Percentiles rank a stretch among this genome's conserved stretches.
Conservation (phyloP, 352 stramenopile genomes). For the Globisporangium spinosum region DNA sequence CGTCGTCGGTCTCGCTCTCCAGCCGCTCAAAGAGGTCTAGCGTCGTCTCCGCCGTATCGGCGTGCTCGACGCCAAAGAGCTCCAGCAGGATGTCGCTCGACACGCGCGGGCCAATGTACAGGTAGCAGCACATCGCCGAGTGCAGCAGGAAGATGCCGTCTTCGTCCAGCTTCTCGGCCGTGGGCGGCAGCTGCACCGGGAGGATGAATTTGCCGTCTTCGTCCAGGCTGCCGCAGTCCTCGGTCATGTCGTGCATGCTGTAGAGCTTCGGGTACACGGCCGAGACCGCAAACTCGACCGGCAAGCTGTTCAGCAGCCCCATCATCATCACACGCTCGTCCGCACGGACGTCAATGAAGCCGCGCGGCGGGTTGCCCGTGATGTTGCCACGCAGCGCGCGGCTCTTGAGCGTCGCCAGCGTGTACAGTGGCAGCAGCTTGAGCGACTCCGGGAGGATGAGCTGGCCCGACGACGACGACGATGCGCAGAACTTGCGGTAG, state of each 20-base stretch:
- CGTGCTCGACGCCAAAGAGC: slow-evolving; percentile 81
- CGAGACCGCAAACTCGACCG: slow-evolving; percentile 81
- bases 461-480: slow-evolving; percentile 87
- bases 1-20: slow-evolving; percentile 46
- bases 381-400: slow-evolving; percentile 83
- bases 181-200: slow-evolving; percentile 68
- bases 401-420: slow-evolving; percentile 82
- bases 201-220: slow-evolving; percentile 76
- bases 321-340: slow-evolving; percentile 89
- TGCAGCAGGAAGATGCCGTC: slow-evolving; percentile 87
- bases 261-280: slow-evolving; percentile 88
- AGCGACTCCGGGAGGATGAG: slow-evolving; percentile 91
- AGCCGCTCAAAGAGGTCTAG: slow-evolving; percentile 66
- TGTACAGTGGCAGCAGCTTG: slow-evolving; percentile 90
- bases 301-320: slow-evolving; percentile 70
- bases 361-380: slow-evolving; percentile 67
- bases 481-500: slow-evolving; percentile 90
- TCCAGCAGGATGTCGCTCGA: slow-evolving; percentile 67
- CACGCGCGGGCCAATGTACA: slow-evolving; percentile 82
- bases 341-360: slow-evolving; percentile 82
- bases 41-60: slow-evolving; percentile 70
- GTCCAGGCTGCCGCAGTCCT: slow-evolving; percentile 75
- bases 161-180: slow-evolving; percentile 84
- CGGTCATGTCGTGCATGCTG: slow-evolving; percentile 80
- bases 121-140: slow-evolving; percentile 82